Percentiles rank a stretch among this genome's conserved stretches.
Evolutionary conservation across 495 filamentous ascomycete genomes (phyloP).

Genomic region (Aspergillus indologenus): DNA sequence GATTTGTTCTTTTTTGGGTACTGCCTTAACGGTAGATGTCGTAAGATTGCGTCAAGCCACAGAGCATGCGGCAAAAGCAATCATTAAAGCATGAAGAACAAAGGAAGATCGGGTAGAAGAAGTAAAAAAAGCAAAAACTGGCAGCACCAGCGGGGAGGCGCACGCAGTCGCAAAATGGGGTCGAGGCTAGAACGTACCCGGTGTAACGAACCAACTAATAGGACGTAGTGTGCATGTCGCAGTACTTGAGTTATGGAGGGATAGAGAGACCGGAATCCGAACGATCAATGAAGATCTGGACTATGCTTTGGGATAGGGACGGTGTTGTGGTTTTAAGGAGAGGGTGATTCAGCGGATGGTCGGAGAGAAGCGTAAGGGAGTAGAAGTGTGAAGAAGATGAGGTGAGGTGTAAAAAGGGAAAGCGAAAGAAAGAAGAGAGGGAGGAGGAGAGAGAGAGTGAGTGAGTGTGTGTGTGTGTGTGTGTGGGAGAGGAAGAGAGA

Average conservation of each 20-base stretch:
- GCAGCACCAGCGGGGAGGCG: not conserved
- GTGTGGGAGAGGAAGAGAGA: not conserved
- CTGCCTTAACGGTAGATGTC: constrained; percentile 4
- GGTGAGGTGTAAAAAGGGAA: constrained; percentile 4
- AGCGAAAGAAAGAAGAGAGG: constrained; percentile 13
- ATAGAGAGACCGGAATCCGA: constrained; percentile 4
- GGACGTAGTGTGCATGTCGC: constrained; percentile 18
- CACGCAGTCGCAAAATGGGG: constrained; percentile 9
- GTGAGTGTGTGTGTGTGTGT: too few species aligned
- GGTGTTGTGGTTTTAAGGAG: not conserved
- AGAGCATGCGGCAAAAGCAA: not conserved
- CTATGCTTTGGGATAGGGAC: not conserved
- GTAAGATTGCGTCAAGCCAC: constrained; percentile 6
- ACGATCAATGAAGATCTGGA: constrained; percentile 7
- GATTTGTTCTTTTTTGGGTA: not conserved
- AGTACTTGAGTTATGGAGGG: constrained; percentile 3
- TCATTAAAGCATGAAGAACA: not conserved
- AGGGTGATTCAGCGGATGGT: constrained; percentile 5
- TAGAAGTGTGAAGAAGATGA: constrained; percentile 9
- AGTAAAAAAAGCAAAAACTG: not conserved
- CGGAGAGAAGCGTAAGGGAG: constrained; percentile 6
- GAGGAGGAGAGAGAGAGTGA: constrained; percentile 3
- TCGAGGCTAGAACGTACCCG: constrained; percentile 20
- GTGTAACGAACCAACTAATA: constrained; percentile 22
- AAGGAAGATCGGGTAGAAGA: constrained; percentile 12